These are phyloP conservation scores for Trametes hirsuta DNA, from an alignment of 1,284 basidiomycete species.

Conservation along the genomic window DNA sequence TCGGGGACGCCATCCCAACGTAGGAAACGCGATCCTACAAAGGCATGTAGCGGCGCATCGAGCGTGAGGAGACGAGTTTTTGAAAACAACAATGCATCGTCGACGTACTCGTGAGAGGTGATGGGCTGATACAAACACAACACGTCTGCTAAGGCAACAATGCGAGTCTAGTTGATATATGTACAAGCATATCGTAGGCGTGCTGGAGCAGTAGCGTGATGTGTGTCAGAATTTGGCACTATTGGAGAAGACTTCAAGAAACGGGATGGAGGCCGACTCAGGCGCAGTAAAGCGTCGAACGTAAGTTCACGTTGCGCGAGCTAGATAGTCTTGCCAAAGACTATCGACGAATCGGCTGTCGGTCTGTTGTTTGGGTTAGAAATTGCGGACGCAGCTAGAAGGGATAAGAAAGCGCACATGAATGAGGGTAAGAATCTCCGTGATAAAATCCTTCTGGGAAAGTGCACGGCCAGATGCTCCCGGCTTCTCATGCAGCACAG, in stretches of 20 bases:
- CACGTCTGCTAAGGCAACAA: neutral
- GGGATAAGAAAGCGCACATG: constrained; percentile 59
- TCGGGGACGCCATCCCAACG: no score
- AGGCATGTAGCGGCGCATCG: no score
- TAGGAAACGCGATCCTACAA: no score
- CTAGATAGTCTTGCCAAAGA: constrained; percentile 29
- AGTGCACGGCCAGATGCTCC: constrained; percentile 25
- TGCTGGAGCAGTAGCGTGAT: neutral
- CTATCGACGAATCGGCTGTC: constrained; percentile 30
- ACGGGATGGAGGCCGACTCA: neutral
- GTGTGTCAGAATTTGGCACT: neutral
- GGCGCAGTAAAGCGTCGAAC: neutral
- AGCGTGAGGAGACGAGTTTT: neutral
- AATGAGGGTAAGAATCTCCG: constrained; percentile 67
- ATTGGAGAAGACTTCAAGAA: neutral
- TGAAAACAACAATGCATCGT: neutral
- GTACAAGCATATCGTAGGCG: neutral
- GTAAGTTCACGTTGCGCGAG: neutral
- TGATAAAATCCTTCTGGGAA: constrained; percentile 66
- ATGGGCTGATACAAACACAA: constrained; percentile 1
- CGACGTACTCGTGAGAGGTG: neutral
- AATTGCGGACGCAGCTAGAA: neutral
- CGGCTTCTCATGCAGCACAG: constrained; percentile 29
- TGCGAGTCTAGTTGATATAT: neutral
- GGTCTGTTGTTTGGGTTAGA: constrained; percentile 16